phyloP scores from a whole-genome alignment of 148 eudicot species.

The Fagopyrum tataricum region DNA sequence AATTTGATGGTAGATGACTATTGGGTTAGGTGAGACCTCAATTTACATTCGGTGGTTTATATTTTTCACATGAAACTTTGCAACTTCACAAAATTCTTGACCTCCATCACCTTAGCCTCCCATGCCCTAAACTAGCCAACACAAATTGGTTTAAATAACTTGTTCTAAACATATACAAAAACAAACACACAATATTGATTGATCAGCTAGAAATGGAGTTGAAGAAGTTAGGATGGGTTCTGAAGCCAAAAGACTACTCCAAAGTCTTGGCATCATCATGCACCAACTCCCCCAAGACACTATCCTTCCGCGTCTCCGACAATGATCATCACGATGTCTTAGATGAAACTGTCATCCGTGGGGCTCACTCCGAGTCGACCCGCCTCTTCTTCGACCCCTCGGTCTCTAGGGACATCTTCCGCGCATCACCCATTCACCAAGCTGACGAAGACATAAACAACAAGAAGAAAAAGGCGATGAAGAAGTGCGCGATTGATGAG shows the following conservation, averaged over 20 bases:
- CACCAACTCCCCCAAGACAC: neutral
- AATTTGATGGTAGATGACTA: neutral
- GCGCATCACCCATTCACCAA: neutral
- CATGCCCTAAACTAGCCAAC: neutral
- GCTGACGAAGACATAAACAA: neutral
- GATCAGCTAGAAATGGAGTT: neutral
- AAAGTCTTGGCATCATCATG: neutral
- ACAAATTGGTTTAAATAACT: neutral
- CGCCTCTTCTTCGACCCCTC: conserved; percentile 1
- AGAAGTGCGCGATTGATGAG: neutral
- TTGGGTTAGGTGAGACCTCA: neutral
- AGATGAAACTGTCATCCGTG: neutral
- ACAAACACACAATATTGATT: neutral
- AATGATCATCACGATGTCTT: neutral
- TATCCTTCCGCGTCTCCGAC: neutral
- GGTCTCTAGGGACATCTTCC: neutral
- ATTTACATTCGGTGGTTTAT: neutral
- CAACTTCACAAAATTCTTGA: neutral
- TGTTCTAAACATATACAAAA: neutral
- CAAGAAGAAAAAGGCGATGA: neutral
- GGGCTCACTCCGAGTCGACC: neutral
- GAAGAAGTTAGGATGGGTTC: neutral
- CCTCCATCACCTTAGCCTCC: neutral
- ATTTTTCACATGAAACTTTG: conserved; percentile 8
- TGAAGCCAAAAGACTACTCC: neutral